These are phyloP conservation scores for Ogataea dorogensis DNA, from an alignment of 805 yeast species.

Conservation along the genomic window DNA sequence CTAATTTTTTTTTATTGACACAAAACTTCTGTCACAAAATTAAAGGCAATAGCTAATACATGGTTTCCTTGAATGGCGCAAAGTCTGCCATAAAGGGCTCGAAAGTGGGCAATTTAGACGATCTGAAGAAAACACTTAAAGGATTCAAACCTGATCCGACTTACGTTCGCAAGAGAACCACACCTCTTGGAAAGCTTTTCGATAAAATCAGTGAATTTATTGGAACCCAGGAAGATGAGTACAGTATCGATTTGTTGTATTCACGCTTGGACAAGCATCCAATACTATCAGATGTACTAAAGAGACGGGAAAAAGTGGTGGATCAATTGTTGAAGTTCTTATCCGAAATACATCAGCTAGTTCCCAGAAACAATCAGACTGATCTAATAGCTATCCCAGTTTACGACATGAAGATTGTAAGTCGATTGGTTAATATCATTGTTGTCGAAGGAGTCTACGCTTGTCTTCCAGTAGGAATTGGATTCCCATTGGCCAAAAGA, in stretches of 20 bases:
- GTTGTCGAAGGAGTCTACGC: slow-evolving; percentile 73
- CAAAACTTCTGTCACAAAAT: slow-evolving; percentile 3
- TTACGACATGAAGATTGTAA: slow-evolving; percentile 78
- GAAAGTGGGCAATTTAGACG: slow-evolving; percentile 10
- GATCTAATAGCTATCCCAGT: slow-evolving; percentile 66
- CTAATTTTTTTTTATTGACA: slow-evolving; percentile 10
- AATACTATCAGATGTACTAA: slow-evolving; percentile 1
- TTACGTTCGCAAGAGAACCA: slow-evolving; percentile 28
- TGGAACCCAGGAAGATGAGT: slow-evolving; percentile 3
- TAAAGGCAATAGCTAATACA: slow-evolving; percentile 8
- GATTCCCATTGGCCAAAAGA: slow-evolving; percentile 64
- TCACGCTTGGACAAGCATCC: slow-evolving; percentile 1
- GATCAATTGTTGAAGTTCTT: slow-evolving; percentile 38
- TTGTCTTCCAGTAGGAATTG: slow-evolving; percentile 52
- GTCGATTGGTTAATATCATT: slow-evolving; percentile 59
- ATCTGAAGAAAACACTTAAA: slow-evolving; percentile 24
- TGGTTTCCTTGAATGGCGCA: too few relatives aligned
- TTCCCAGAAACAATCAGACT: slow-evolving; percentile 31
- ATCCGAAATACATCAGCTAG: slow-evolving; percentile 38
- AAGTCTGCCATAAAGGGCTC: neutral
- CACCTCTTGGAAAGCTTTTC: slow-evolving; percentile 35
- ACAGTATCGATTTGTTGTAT: slow-evolving; percentile 13
- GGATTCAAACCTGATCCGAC: slow-evolving; percentile 25
- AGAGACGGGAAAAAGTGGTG: slow-evolving; percentile 30
- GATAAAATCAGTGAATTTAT: slow-evolving; percentile 25